Evolutionary conservation across 345 rosid species (phyloP), one percentile per base, ranked within the genome.

Genomic region (Linum tenue): DNA sequence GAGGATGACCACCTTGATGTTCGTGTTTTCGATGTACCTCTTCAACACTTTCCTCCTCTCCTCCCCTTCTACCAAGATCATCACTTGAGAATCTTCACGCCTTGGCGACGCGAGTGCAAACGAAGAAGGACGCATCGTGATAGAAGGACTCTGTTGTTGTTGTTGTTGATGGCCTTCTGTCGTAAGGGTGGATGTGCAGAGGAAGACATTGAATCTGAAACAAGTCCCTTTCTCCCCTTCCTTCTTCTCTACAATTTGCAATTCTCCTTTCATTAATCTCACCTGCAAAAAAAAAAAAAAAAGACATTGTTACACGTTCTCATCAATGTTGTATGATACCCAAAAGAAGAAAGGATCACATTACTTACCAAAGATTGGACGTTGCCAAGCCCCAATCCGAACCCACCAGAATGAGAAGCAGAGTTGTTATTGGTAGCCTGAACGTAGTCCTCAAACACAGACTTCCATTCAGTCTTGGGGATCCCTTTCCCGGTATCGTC

Each of bases 201-300:
- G 74, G 51, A 74, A 75, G 22, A 78, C 63, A 37, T 78, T 74
- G 74, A 78, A 78, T 69, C 56, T 78, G 78, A 78, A 78, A 73
- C 81, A 69, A 10, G 69, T 63, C 1, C 81, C 81, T 71, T 64
- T 72, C 66, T 74, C 78, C 7, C 76, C 81, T 5, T 42, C 42
- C 55, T 74, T 76, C 65, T 74, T 78, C 37, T 78, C 81, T 16
- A 72, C 76, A 7, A 78, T 78, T 55, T 64, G 64, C 11, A 78
- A 50, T 7, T 78, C 81, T 17, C 76, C 81, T 62, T 74, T 72
- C 81, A 74, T 78, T 11, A 78, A 10, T 16, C 65, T 71, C 35
- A 74, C 76, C 78, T 74, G 16, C 12, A 58, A 16, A 56, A n/a
- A n/a, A n/a, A n/a, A n/a, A n/a, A n/a, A n/a, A n/a, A n/a, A n/a